Evolutionary conservation across 306 rosid genomes (phyloP).

Genomic region (Dalbergia cultrata): DNA sequence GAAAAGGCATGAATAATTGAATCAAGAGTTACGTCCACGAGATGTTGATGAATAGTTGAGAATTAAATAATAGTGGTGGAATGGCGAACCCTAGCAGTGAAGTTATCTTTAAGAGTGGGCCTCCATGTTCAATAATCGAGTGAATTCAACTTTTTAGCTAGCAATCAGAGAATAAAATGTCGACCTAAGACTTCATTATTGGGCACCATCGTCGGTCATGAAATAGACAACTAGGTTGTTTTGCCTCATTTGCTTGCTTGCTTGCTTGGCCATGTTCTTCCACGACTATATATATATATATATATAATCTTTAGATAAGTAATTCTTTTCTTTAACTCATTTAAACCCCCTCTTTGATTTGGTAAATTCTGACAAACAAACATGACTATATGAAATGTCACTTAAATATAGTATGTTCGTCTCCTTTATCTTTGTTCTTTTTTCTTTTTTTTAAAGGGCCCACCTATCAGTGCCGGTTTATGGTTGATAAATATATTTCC

Average conservation of each 20-base stretch:
- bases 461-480: not conserved
- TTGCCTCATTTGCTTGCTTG: not conserved
- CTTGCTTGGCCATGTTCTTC: not conserved
- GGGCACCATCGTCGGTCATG: conserved; percentile 13
- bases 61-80: not conserved
- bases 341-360: too few relatives aligned
- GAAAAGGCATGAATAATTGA: conserved; percentile 35
- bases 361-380: too few relatives aligned
- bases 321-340: too few relatives aligned
- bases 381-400: too few relatives aligned
- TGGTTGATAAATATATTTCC: not conserved
- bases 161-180: conserved; percentile 1
- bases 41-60: not conserved
- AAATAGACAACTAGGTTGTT: conserved; percentile 34
- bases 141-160: not conserved
- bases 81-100: not conserved
- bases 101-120: conserved; percentile 3
- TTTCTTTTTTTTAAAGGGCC: too few relatives aligned
- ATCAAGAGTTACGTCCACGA: not conserved
- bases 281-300: not conserved
- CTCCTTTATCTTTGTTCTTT: too few relatives aligned
- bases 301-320: too few relatives aligned
- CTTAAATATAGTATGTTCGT: too few relatives aligned
- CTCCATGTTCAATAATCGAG: not conserved
- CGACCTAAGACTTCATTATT: conserved; percentile 8